Conservation (phyloP, 1,284 basidiomycete genomes). For the Tylopilus orsonianus region DNA sequence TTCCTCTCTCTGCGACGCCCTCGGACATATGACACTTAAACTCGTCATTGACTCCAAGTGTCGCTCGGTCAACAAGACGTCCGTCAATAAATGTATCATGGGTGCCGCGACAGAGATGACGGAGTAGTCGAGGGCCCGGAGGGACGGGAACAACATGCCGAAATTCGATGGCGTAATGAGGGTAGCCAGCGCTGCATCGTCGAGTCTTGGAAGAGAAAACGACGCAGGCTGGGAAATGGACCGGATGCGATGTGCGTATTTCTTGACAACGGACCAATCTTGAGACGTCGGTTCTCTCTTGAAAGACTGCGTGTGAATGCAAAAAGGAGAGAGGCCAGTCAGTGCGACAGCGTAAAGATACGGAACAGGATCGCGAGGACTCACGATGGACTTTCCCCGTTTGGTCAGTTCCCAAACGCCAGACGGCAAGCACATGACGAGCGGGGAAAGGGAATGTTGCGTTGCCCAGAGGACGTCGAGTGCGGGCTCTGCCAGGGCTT, state of each 20-base stretch:
- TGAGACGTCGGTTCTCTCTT: conserved; percentile 16
- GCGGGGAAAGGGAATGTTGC: conserved; percentile 31
- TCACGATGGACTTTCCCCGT: conserved; percentile 25
- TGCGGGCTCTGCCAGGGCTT: conserved; percentile 28
- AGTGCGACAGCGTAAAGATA: conserved; percentile 4
- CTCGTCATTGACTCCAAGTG: conserved; percentile 21
- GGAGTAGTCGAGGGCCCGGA: conserved; percentile 28
- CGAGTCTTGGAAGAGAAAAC: conserved; percentile 23
- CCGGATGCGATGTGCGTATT: conserved; percentile 30
- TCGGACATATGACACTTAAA: conserved; percentile 28
- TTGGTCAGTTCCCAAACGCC: conserved; percentile 25
- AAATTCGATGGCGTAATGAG: conserved; percentile 26
- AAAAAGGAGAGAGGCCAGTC: not conserved
- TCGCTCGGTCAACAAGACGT: conserved; percentile 22
- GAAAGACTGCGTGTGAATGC: conserved; percentile 19
- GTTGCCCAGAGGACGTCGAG: conserved; percentile 33
- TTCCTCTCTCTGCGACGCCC: conserved; percentile 17
- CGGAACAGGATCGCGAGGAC: conserved; percentile 1
- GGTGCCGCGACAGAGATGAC: conserved; percentile 25
- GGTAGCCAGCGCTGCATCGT: conserved; percentile 22
- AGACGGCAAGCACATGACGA: conserved; percentile 31
- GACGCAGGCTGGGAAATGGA: conserved; percentile 26
- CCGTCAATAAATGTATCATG: conserved; percentile 22
- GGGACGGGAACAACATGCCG: conserved; percentile 27
- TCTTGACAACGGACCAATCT: conserved; percentile 26